phyloP scores from a whole-genome alignment of 1,284 basidiomycete species.

The Ceratobasidium sp. region DNA sequence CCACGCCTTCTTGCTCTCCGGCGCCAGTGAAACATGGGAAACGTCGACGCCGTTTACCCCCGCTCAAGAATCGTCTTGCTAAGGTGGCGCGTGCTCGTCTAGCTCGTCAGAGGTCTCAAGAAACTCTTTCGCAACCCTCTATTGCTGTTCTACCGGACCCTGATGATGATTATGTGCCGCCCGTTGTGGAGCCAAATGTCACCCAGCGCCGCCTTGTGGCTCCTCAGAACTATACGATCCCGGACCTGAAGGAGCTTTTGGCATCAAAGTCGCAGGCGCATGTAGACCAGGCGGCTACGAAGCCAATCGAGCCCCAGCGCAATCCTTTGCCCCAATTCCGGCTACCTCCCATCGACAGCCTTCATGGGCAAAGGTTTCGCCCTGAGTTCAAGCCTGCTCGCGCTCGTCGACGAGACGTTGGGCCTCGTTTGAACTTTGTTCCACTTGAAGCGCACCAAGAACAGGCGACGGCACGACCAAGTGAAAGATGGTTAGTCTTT shows the following conservation, averaged over 20 bases:
- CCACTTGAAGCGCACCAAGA: constrained; percentile 34
- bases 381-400: constrained; percentile 2
- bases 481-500: constrained; percentile 1
- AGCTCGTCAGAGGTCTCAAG: constrained; percentile 9
- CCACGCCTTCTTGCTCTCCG: constrained; percentile 32
- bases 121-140: constrained; percentile 10
- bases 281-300: background rate
- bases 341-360: constrained; percentile 5
- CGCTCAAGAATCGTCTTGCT: constrained; percentile 38
- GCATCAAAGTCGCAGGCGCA: background rate
- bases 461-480: constrained; percentile 12
- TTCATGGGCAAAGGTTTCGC: background rate
- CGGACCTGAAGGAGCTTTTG: constrained; percentile 29
- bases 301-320: background rate
- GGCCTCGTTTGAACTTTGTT: constrained; percentile 35
- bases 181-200: constrained; percentile 13
- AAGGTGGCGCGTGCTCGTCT: constrained; percentile 15
- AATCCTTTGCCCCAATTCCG: constrained; percentile 16
- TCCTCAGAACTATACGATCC: constrained; percentile 34
- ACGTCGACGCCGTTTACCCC: constrained; percentile 25
- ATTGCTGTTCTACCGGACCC: background rate
- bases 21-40: constrained; percentile 1
- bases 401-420: background rate
- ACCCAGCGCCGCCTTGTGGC: constrained; percentile 28
- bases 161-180: background rate